phyloP scores from a whole-genome alignment of 768 basidiomycete genomes.

The Scleroderma bovista region DNA sequence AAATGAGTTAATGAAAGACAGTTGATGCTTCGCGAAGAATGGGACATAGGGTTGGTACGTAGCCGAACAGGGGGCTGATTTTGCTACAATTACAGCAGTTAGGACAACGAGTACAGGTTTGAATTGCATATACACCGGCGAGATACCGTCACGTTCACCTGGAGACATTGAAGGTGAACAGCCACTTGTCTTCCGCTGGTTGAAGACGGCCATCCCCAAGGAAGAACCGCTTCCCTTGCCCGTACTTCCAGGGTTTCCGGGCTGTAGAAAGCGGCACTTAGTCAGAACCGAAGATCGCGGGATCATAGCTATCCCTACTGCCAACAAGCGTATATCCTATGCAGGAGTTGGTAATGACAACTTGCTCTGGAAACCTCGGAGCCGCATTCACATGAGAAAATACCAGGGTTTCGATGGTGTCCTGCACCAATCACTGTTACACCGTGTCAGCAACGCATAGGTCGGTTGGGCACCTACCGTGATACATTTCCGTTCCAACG shows the following conservation, averaged over 20 bases:
- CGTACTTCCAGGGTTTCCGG: conserved; percentile 24
- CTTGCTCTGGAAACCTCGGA: conserved; percentile 10
- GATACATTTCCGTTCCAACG: conserved; percentile 7
- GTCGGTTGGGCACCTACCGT: conserved; percentile 13
- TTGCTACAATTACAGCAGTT: not conserved
- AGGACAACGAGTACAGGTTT: conserved; percentile 1
- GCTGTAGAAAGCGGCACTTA: conserved; percentile 6
- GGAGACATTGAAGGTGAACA: conserved; percentile 15
- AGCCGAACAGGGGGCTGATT: not conserved
- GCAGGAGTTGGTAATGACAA: conserved; percentile 7
- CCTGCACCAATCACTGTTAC: conserved; percentile 5
- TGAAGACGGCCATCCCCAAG: conserved; percentile 13
- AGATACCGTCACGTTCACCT: not conserved
- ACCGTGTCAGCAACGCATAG: not conserved
- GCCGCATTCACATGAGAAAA: conserved; percentile 13
- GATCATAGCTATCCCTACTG: conserved; percentile 3
- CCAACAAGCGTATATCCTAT: conserved; percentile 18
- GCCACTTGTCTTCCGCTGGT: conserved; percentile 23
- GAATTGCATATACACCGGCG: not conserved
- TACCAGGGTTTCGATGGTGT: conserved; percentile 21
- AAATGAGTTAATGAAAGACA: conserved; percentile 42
- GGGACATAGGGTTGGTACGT: conserved; percentile 2
- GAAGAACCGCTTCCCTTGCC: conserved; percentile 22
- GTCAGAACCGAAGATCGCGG: not conserved
- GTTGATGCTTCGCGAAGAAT: not conserved